Evolutionary conservation across 176 grass and related monocot genomes (phyloP).

Genomic region (Tillandsia leiboldiana): DNA sequence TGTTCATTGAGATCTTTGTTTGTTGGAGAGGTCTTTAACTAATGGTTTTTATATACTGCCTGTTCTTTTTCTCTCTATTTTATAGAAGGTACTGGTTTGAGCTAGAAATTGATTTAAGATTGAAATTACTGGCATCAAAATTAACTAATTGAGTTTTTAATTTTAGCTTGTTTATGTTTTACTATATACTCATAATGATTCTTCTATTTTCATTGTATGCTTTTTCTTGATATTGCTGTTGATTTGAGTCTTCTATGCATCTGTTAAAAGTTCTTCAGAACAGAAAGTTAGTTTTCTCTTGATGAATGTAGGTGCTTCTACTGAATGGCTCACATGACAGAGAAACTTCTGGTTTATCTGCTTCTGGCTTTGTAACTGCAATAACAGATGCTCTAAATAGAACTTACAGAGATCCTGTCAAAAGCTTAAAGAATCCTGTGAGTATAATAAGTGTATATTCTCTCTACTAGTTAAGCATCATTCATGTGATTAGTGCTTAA

Average conservation of each 20-base stretch:
- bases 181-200: not conserved
- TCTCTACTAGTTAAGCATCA: not conserved
- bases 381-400: slow-evolving; percentile 86
- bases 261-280: not conserved
- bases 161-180: no score
- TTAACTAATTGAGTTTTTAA: no score
- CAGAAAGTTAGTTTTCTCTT: slow-evolving; percentile 5
- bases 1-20: not conserved
- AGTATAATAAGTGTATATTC: slow-evolving; percentile 26
- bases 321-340: slow-evolving; percentile 93
- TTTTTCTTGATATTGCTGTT: not conserved
- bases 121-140: no score
- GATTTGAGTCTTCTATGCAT: no score
- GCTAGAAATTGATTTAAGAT: no score
- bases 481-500: not conserved
- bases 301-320: slow-evolving; percentile 61
- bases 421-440: slow-evolving; percentile 74
- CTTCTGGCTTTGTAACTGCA: slow-evolving; percentile 85
- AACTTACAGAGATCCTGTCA: slow-evolving; percentile 63
- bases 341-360: slow-evolving; percentile 63
- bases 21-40: not conserved
- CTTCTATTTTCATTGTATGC: not conserved
- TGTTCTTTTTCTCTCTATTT: not conserved
- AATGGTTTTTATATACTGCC: no score
- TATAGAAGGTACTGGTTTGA: no score